Base-by-base conservation (phyloP, 441 rosid species). In the Francoa sonchifolia region DNA sequence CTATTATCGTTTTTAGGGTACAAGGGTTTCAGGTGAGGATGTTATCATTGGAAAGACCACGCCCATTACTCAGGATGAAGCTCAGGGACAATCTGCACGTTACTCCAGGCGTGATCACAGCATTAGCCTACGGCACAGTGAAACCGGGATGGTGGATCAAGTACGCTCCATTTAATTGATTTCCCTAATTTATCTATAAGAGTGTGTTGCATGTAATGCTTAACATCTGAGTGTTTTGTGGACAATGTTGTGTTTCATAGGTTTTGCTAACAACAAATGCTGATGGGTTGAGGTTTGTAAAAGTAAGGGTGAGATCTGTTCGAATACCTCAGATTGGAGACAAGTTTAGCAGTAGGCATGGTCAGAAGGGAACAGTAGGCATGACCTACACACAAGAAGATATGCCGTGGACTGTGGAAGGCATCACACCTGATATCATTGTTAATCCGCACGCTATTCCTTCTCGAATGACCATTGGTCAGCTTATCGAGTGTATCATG, bases 321-420 rank as follows among this genome's bases (percentile, higher is more conserved):
- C 72, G 96, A 35, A 86, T 80, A 48, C 99, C 99, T 57, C 98
- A 89, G 51, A 89, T 89, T 20, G 96, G 98, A 29, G 98, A 89
- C 71, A 89, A 89, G 48, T 89, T 89, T 42, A 89, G 97, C 48
- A 89, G 97, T 75, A 71, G 98, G 61, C 96, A 89, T 29, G 98
- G 96, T 52, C 98, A 90, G 74, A 90, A 90, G 76, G 96, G 99
- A 67, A 90, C 99, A 3, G 90, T 86, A n/a, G 99, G 99, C 54
- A 90, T 86, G 95, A 82, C 96, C 11, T 90, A 90, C 64, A 86
- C 99, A 0, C 99, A 90, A 53, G 99, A 86, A 57, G 99, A 90
- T 66, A 90, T 90, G 96, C 95, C 96, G 17, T 90, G 99, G 99
- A 90, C 95, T 2, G 71, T 76, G 49, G 99, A 90, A 71, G 99